Evolutionary conservation across 352 stramenopile genomes (phyloP), one percentile per base, ranked within the genome.

Genomic region (Globisporangium lucens): DNA sequence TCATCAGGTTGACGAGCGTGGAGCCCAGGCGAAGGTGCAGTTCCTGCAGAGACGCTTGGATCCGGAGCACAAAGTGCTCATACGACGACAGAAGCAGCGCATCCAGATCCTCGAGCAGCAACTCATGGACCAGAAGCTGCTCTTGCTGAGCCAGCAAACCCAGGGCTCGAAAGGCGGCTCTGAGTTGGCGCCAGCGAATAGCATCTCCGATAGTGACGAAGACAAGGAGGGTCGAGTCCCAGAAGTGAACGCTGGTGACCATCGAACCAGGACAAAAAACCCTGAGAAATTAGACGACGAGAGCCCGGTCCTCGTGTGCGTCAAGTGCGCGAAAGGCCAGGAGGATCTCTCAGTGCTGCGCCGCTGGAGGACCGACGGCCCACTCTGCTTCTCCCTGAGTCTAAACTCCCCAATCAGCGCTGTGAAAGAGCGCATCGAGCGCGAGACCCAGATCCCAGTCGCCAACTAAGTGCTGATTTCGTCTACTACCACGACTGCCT

Each of bases 61-160:
- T 13, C 62, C 67, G 12, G 47, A 64, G 46, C 30, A 43, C 22
- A 74, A 80, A 6, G 61, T 77, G 46, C 49, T 80, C 33, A 53
- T 73, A 20, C 55, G 75, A 38, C 78, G 81, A 1, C 78, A 90
- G 46, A 77, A 80, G 22, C 75, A 88, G 63, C 79, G 81, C 27
- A 81, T 91, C 33, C 67, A 73, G 17, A 73, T 90, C 29, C 68
- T 91, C 12, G 73, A 90, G 69, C 80, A 92, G 66, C 82, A 92
- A 65, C 72, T 92, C 38, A 58, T 87, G 56, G 83, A 90, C 57
- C 76, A 89, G 66, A 84, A 80, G 56, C 55, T 87, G 62, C 65
- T 80, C 35, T 60, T 75, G 27, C 35, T 89, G 24, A 71, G 58
- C 36, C 68, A 76, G 66, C 61, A 69, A 35, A 29, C n/a, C 17